Conservation (phyloP, 108 stramenopile genomes). For the Nitzschia putrida region DNA sequence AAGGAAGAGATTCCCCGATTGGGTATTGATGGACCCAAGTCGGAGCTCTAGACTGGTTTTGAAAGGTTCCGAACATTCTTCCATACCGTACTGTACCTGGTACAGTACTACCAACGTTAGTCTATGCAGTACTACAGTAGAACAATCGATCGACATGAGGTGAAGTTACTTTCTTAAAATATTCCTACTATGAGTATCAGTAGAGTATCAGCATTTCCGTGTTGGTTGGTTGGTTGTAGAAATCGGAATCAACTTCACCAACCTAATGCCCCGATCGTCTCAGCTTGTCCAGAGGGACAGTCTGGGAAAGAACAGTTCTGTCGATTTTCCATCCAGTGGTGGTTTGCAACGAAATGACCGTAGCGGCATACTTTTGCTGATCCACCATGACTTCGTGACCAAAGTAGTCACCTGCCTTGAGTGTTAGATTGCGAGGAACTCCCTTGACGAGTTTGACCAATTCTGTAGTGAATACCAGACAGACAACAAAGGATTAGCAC, state of each 20-base stretch:
- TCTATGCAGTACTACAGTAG: no score
- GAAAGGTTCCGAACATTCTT: no score
- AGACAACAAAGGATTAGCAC: not conserved
- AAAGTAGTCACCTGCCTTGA: slow-evolving; percentile 64
- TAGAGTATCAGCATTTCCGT: no score
- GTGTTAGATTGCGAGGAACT: slow-evolving; percentile 28
- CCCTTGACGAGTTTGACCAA: slow-evolving; percentile 39
- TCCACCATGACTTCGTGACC: slow-evolving; percentile 69
- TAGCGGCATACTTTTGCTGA: slow-evolving; percentile 46
- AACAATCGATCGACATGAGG: not conserved
- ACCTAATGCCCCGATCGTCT: not conserved
- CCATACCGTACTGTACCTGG: no score
- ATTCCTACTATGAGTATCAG: no score
- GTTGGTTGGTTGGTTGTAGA: no score
- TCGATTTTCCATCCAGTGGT: slow-evolving; percentile 51
- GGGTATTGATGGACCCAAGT: slow-evolving; percentile 15
- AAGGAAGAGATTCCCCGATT: slow-evolving; percentile 65
- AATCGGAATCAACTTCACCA: no score
- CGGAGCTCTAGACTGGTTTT: not conserved
- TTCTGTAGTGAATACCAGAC: slow-evolving; percentile 31
- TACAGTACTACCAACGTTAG: no score
- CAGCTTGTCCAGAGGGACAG: slow-evolving; percentile 32
- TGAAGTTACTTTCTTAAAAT: not conserved
- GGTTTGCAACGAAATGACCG: slow-evolving; percentile 53
- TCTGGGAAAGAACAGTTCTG: slow-evolving; percentile 21